Evolutionary conservation across 331 rosid genomes (phyloP).

Genomic region (Quercus tomentella): DNA sequence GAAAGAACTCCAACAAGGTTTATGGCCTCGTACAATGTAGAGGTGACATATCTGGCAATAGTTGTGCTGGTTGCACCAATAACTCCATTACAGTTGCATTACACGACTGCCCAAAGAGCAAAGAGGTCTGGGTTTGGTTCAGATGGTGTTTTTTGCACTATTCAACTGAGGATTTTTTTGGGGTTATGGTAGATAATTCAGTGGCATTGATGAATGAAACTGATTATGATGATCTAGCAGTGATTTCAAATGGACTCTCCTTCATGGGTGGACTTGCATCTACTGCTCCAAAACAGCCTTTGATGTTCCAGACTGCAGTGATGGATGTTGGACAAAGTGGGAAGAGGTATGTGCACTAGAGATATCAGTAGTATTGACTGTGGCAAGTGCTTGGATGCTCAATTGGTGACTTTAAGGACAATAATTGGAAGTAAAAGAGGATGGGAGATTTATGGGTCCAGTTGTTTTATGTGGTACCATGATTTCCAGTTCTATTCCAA

Average conservation of each 20-base stretch:
- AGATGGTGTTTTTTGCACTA: constrained; percentile 54
- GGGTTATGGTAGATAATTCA: constrained; percentile 25
- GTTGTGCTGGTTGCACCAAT: constrained; percentile 39
- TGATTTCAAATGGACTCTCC: constrained; percentile 38
- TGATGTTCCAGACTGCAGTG: constrained; percentile 30
- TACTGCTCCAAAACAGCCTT: constrained; percentile 20
- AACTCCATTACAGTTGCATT: constrained; percentile 28
- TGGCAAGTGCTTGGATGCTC: constrained; percentile 37
- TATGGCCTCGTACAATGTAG: constrained; percentile 48
- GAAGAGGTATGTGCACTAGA: constrained; percentile 58
- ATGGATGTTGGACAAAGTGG: constrained; percentile 32
- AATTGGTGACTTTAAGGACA: constrained; percentile 28
- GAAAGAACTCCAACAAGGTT: constrained; percentile 24
- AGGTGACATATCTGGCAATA: constrained; percentile 39
- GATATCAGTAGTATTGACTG: constrained; percentile 45
- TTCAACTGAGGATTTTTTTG: constrained; percentile 37
- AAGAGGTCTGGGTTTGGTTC: constrained; percentile 39
- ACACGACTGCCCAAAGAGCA: constrained; percentile 31
- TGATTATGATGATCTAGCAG: constrained; percentile 39
- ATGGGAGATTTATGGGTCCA: constrained; percentile 54
- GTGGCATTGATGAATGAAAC: constrained; percentile 35
- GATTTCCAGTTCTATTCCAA: constrained; percentile 47
- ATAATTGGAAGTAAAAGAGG: constrained; percentile 40
- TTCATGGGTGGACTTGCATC: constrained; percentile 36
- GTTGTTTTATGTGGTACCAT: constrained; percentile 58